A percentile compares a stretch with the other conserved stretches of the same genome.
These are phyloP conservation scores for Amanita thiersii DNA, from an alignment of 768 basidiomycete species.

Conservation along the genomic window DNA sequence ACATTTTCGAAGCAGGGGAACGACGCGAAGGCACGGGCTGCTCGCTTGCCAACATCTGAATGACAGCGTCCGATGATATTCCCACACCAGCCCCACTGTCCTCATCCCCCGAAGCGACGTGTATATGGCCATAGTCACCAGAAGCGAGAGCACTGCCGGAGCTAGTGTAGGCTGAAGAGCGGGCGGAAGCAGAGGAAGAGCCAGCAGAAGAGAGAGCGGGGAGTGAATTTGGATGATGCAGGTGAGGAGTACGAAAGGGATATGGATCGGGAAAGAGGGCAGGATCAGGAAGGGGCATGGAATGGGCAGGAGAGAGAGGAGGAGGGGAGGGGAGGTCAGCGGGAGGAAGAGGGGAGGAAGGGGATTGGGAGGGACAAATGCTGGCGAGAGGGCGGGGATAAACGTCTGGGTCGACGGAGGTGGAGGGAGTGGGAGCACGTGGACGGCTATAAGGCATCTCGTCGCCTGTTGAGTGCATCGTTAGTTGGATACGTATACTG, in stretches of 20 bases:
- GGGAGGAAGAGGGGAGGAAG: neutral
- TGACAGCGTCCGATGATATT: constrained; percentile 59
- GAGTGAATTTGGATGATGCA: constrained; percentile 33
- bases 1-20: too few species aligned
- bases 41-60: constrained; percentile 52
- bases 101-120: constrained; percentile 58
- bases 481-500: too few species aligned
- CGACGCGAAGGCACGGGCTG: constrained; percentile 29
- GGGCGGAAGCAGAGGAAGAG: constrained; percentile 63
- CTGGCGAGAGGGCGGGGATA: neutral
- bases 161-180: constrained; percentile 74
- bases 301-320: constrained; percentile 25
- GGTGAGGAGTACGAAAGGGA: constrained; percentile 47
- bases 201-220: constrained; percentile 64
- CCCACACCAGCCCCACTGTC: constrained; percentile 43
- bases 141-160: constrained; percentile 55
- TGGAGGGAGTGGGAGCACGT: constrained; percentile 28
- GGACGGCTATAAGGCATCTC: constrained; percentile 23
- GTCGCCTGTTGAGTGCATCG: too few species aligned
- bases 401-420: neutral
- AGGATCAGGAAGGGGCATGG: constrained; percentile 52
- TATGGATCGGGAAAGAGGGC: constrained; percentile 68
- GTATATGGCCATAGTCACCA: constrained; percentile 57
- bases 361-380: neutral
- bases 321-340: constrained; percentile 7